A percentile compares a stretch with the other conserved stretches of the same genome.
Conservation (phyloP, 768 basidiomycete species). For the Rickenella mellea region DNA sequence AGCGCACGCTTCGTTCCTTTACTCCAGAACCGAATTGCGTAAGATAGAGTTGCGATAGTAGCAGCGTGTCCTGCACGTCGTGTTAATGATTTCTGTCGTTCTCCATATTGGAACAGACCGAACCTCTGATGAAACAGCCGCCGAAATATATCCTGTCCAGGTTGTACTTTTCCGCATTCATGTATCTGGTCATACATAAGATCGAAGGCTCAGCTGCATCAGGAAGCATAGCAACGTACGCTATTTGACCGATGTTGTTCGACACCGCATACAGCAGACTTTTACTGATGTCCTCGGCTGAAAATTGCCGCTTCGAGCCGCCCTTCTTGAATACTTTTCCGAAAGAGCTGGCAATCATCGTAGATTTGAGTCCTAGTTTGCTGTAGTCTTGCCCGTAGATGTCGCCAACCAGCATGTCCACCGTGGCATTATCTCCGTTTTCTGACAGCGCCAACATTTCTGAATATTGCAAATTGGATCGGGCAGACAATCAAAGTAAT, state of each 20-base stretch:
- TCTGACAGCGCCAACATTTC: conserved; percentile 97
- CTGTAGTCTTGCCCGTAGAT: conserved; percentile 98
- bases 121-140: conserved; percentile 93
- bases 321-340: conserved; percentile 96
- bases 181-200: conserved; percentile 54
- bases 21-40: conserved; percentile 99
- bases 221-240: conserved; percentile 49
- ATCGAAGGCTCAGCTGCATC: neutral
- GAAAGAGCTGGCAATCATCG: conserved; percentile 96
- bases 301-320: conserved; percentile 68
- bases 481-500: conserved; percentile 5
- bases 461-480: conserved; percentile 25
- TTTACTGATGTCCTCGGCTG: conserved; percentile 87
- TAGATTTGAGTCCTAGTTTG: conserved; percentile 92
- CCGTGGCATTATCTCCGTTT: conserved; percentile 82
- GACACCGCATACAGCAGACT: conserved; percentile 93
- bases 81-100: conserved; percentile 7
- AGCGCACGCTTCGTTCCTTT: conserved; percentile 94
- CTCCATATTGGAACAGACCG: neutral
- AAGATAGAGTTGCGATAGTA: conserved; percentile 94
- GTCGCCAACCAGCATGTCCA: conserved; percentile 99
- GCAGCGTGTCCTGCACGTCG: conserved; percentile 74
- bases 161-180: conserved; percentile 99
- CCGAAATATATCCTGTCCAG: conserved; percentile 97
- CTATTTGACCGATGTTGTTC: conserved; percentile 99